Conservation (phyloP, 305 asterid genomes). For the Ruellia speciosa region DNA sequence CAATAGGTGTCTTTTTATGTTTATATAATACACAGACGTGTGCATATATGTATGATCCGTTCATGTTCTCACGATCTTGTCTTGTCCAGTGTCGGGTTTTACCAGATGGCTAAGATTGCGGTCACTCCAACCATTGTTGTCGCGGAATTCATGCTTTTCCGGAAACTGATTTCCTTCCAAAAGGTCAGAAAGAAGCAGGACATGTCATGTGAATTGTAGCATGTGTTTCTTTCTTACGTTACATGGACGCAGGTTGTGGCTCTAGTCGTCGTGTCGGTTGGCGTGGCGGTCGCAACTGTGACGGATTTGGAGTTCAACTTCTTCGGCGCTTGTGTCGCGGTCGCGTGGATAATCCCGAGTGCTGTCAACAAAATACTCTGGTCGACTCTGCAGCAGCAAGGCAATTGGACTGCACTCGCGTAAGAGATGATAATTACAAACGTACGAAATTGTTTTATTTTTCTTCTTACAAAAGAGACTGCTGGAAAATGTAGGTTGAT, state of each 20-base stretch:
- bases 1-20: constrained; percentile 51
- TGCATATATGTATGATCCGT: not conserved
- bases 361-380: constrained; percentile 73
- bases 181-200: constrained; percentile 36
- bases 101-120: constrained; percentile 92
- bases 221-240: too few species aligned
- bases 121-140: constrained; percentile 85
- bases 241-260: constrained; percentile 47
- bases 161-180: constrained; percentile 41
- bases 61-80: constrained; percentile 1
- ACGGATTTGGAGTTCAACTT: constrained; percentile 73
- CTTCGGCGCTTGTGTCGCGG: constrained; percentile 71
- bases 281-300: constrained; percentile 84
- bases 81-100: constrained; percentile 74
- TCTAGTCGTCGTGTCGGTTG: constrained; percentile 56
- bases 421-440: constrained; percentile 23
- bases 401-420: constrained; percentile 93
- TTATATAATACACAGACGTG: not conserved
- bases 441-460: not conserved
- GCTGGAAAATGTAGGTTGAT: constrained; percentile 44
- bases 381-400: constrained; percentile 81
- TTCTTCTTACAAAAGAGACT: not conserved
- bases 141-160: constrained; percentile 65
- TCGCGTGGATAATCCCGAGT: constrained; percentile 78
- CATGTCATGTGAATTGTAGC: not conserved